Evolutionary conservation across 2,329 filamentous ascomycete species (phyloP).

Genomic region (Ophiosphaerella herpotricha): DNA sequence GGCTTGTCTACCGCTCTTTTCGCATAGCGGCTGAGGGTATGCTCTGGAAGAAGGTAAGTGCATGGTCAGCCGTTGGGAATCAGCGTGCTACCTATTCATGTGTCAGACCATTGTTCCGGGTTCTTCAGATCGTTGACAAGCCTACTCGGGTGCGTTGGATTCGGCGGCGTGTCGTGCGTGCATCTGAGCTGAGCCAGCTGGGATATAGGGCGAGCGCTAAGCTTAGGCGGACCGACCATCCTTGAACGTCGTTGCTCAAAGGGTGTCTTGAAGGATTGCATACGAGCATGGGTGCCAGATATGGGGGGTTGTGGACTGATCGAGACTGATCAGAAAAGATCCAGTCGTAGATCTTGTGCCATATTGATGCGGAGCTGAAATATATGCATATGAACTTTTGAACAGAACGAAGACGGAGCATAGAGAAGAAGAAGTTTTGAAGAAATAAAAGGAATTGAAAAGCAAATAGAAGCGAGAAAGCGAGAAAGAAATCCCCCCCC

Average conservation of each 20-base stretch:
- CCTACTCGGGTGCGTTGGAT: conserved; percentile 9
- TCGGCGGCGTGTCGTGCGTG: conserved; percentile 1
- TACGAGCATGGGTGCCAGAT: not conserved
- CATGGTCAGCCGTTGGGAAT: conserved; percentile 1
- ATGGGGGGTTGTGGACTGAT: not conserved
- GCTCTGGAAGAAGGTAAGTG: not conserved
- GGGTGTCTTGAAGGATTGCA: not conserved
- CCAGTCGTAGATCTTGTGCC: not conserved
- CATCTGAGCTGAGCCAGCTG: conserved; percentile 3
- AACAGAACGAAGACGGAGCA: not conserved
- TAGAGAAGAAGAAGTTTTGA: not conserved
- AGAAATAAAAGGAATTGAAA: not conserved
- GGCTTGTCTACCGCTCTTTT: no score
- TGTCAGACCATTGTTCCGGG: conserved; percentile 1
- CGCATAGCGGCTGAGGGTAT: no score
- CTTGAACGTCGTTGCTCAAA: not conserved
- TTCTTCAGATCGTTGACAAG: not conserved
- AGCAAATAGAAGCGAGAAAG: not conserved
- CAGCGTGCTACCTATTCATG: not conserved
- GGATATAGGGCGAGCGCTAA: conserved; percentile 8
- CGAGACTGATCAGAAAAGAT: not conserved
- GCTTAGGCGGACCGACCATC: not conserved
- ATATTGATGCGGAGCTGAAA: not conserved
- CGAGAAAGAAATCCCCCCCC: not conserved
- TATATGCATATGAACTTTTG: conserved; percentile 3